phyloP scores from a whole-genome alignment of 805 yeast species.

The Monosporozyma siamensis region DNA sequence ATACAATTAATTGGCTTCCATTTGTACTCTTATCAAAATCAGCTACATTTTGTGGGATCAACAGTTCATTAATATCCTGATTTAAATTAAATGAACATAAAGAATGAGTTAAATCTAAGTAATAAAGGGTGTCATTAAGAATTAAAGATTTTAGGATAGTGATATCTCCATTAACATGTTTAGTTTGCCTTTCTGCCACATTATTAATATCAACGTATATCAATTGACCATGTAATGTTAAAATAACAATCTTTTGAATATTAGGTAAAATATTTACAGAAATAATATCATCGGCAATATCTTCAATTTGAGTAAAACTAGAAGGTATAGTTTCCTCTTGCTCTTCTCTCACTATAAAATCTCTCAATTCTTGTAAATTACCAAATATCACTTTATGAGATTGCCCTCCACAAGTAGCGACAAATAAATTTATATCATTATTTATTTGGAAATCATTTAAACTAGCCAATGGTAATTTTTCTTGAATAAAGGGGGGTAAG shows the following conservation, averaged over 20 bases:
- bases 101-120: neutral
- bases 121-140: neutral
- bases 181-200: neutral
- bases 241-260: neutral
- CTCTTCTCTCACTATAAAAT: constrained; percentile 17
- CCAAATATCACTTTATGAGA: constrained; percentile 30
- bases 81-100: neutral
- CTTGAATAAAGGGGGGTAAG: constrained; percentile 30
- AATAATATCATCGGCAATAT: neutral
- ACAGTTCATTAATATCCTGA: neutral
- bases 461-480: constrained; percentile 30
- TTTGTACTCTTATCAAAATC: constrained; percentile 2
- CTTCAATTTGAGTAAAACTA: neutral
- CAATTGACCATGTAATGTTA: neutral
- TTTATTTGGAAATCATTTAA: constrained; percentile 33
- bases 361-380: constrained; percentile 27
- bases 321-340: constrained; percentile 4
- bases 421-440: constrained; percentile 26
- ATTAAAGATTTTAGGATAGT: neutral
- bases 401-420: constrained; percentile 31
- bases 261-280: neutral
- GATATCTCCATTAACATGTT: neutral
- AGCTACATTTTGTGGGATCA: neutral
- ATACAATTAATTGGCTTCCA: constrained; percentile 4
- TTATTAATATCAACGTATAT: neutral